These are phyloP conservation scores for Cladosporium sp. DNA, from an alignment of 2,329 filamentous ascomycete species.

Conservation along the genomic window DNA sequence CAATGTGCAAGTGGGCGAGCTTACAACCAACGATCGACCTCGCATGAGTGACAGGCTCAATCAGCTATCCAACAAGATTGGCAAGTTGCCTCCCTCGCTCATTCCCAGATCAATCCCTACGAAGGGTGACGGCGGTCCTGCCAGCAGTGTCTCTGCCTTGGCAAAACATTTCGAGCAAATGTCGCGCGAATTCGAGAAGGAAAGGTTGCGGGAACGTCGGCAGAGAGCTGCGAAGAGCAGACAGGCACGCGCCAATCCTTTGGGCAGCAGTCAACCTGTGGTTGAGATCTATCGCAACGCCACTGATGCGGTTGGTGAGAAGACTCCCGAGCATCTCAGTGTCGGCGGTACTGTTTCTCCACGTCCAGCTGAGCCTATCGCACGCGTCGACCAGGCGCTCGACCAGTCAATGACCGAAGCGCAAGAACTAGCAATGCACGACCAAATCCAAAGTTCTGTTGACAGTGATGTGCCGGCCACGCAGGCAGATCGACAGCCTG, in stretches of 20 bases:
- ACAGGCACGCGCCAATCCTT: slow-evolving; percentile 76
- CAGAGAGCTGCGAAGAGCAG: slow-evolving; percentile 73
- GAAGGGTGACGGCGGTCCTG: slow-evolving; percentile 51
- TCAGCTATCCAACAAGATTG: slow-evolving; percentile 46
- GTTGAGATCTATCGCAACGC: slow-evolving; percentile 95
- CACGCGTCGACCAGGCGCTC: slow-evolving; percentile 6
- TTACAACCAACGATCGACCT: slow-evolving; percentile 53
- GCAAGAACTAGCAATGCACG: not conserved
- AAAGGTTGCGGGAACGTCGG: slow-evolving; percentile 79
- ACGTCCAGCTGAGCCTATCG: not conserved
- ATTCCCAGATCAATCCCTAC: slow-evolving; percentile 80
- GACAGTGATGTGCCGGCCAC: not conserved
- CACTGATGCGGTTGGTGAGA: slow-evolving; percentile 69
- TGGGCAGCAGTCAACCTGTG: slow-evolving; percentile 89
- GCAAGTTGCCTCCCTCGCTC: slow-evolving; percentile 59
- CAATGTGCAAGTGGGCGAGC: not conserved
- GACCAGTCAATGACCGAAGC: not conserved
- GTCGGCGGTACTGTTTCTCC: slow-evolving; percentile 1
- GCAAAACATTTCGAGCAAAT: slow-evolving; percentile 95
- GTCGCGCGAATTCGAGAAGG: slow-evolving; percentile 93
- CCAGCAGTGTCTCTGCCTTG: slow-evolving; percentile 78
- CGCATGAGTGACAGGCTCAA: slow-evolving; percentile 63
- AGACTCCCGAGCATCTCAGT: slow-evolving; percentile 10
- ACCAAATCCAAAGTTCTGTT: not conserved
- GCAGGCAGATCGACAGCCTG: not conserved